Evolutionary conservation across 257 asterid genomes (phyloP).

Genomic region (Anisodus tanguticus): DNA sequence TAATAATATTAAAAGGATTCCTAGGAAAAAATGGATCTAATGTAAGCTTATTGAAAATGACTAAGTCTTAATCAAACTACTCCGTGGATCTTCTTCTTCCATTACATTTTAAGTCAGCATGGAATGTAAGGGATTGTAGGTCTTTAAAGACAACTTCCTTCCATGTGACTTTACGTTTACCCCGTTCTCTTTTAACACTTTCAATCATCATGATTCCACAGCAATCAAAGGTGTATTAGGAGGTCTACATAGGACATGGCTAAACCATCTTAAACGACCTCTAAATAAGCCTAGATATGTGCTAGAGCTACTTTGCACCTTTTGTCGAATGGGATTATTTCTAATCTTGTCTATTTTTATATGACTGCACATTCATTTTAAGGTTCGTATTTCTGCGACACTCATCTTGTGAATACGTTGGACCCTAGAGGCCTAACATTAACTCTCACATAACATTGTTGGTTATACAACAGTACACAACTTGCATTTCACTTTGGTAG

Average conservation of each 20-base stretch:
- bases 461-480: not conserved
- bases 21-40: not conserved
- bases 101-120: not conserved
- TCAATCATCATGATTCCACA: not conserved
- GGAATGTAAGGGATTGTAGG: not conserved
- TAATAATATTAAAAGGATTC: too few species aligned
- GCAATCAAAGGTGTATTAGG: not conserved
- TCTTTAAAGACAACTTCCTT: not conserved
- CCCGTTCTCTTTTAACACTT: too few species aligned
- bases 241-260: not conserved
- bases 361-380: not conserved
- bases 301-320: not conserved
- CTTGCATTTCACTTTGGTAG: constrained; percentile 7
- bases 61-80: too few species aligned
- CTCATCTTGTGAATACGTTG: not conserved
- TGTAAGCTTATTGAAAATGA: not conserved
- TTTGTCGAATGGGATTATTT: not conserved
- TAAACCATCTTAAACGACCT: not conserved
- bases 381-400: not conserved
- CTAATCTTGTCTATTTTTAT: not conserved
- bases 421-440: not conserved
- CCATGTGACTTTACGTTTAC: not conserved
- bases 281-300: not conserved
- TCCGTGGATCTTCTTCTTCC: too few species aligned
- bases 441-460: not conserved